Evolutionary conservation across 331 rosid species (phyloP).

Genomic region (Saraca asoca): DNA sequence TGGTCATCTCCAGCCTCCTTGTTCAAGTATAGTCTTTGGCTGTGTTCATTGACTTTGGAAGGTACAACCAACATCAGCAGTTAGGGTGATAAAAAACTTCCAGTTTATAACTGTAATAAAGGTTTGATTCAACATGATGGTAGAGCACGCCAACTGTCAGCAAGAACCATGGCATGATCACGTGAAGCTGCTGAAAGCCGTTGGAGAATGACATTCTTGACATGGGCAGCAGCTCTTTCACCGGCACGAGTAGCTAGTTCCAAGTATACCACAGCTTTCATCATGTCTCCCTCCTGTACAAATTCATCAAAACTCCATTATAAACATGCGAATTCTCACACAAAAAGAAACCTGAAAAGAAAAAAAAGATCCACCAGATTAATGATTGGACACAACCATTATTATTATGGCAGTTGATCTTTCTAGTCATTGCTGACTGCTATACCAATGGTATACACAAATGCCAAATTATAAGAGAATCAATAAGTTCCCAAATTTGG

Average conservation of each 20-base stretch:
- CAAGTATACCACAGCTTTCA: conserved; percentile 83
- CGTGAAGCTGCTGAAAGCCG: conserved; percentile 62
- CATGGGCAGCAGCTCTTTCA: conserved; percentile 70
- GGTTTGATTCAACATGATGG: conserved; percentile 47
- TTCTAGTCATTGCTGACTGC: conserved; percentile 20
- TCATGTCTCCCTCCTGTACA: conserved; percentile 76
- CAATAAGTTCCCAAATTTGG: conserved; percentile 13
- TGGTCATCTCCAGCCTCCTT: conserved; percentile 21
- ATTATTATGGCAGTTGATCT: conserved; percentile 22
- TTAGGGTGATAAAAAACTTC: conserved; percentile 12
- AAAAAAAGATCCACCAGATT: not conserved
- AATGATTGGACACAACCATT: conserved; percentile 16
- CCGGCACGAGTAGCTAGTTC: conserved; percentile 85
- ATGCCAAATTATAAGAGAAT: conserved; percentile 15
- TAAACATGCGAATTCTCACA: conserved; percentile 22
- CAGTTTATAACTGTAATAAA: conserved; percentile 12
- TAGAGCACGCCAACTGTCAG: conserved; percentile 71
- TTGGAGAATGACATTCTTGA: conserved; percentile 66
- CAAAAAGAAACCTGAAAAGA: not conserved
- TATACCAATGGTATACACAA: conserved; percentile 13
- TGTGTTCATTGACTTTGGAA: conserved; percentile 13
- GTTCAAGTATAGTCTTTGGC: conserved; percentile 8
- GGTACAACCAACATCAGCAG: not conserved
- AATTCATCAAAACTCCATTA: conserved; percentile 23
- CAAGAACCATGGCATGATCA: conserved; percentile 57